Evolutionary conservation across 2,329 filamentous ascomycete species (phyloP).

Genomic region (Ascochyta pisi): DNA sequence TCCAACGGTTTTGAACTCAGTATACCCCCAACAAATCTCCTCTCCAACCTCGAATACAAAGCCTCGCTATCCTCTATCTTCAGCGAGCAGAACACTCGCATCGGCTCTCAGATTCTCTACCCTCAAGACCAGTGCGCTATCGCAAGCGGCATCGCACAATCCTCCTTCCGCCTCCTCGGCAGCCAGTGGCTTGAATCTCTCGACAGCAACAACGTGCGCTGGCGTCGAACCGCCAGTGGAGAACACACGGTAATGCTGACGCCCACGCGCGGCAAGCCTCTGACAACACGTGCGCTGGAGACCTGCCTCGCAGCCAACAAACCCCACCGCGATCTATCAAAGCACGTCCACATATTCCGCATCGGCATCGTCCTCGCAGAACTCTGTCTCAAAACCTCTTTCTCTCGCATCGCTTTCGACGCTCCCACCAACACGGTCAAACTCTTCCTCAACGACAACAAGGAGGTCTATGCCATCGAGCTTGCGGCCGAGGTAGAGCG

Average conservation of each 20-base stretch:
- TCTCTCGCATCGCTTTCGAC: conserved; percentile 28
- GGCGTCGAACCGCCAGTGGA: conserved; percentile 16
- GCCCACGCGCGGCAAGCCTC: conserved; percentile 20
- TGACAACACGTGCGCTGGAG: conserved; percentile 24
- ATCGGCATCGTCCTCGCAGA: conserved; percentile 36
- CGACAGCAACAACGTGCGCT: conserved; percentile 34
- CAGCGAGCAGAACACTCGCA: conserved; percentile 13
- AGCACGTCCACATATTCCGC: conserved; percentile 37
- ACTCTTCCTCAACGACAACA: conserved; percentile 23
- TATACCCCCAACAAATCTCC: conserved; percentile 24
- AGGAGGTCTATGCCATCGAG: conserved; percentile 25
- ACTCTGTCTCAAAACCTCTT: conserved; percentile 28
- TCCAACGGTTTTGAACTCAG: conserved; percentile 32
- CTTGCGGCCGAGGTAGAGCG: conserved; percentile 33
- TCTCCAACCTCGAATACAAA: conserved; percentile 34
- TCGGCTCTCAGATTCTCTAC: conserved; percentile 33
- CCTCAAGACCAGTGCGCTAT: conserved; percentile 35
- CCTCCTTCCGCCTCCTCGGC: conserved; percentile 32
- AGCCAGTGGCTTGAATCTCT: conserved; percentile 35
- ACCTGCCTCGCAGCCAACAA: conserved; percentile 16
- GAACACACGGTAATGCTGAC: conserved; percentile 36
- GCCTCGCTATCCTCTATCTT: conserved; percentile 31
- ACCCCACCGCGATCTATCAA: conserved; percentile 21
- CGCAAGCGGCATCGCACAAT: conserved; percentile 31
- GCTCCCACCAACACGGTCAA: conserved; percentile 11